Base-by-base conservation (phyloP, 2,329 filamentous ascomycete genomes). In the Hypoxylon sp. region DNA sequence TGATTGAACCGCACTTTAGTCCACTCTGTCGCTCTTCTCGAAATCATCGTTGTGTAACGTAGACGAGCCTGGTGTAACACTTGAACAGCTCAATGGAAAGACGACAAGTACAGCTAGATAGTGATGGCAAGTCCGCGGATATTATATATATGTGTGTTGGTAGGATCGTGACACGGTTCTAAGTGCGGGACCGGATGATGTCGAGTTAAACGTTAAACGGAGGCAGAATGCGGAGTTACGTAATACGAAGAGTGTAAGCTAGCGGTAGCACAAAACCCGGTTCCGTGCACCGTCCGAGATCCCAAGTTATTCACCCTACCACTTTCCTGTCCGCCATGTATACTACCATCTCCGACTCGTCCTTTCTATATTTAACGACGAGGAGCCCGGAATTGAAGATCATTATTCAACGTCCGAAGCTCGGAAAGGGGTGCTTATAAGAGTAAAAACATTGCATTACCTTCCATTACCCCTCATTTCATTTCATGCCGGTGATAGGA, bases 21-120 rank as follows among this genome's bases (percentile, higher is more conserved):
- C 68, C 68, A 71, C 6, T 32, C 58, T n/a, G 49, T 20, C 55
- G 54, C 69, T 62, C 69, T 69, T 17, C 56, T 28, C 3, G 69
- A 71, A 34, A 71, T n/a, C 69, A 71, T 71, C 4, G 10, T 49
- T 22, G 11, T 20, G 46, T 26, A 17, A 39, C 34, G 28, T 28
- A 4, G 22, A 47, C 15, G 11, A 5, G 13, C 20, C 20, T 47
- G 1, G 22, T 28, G 24, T 15, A 26, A 47, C 22, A 8, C 22
- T 3, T 15, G 2, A 47, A 17, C 15, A 10, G 17, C 15, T n/a
- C 15, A n/a, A 15, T 2, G 41, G 11, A 28, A 26, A 46, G 22
- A 46, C 20, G 10, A 24, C 3, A 20, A 13, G 19, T 32, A 44
- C 8, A 22, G 8, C n/a, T n/a, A n/a, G n/a, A n/a, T n/a, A n/a